phyloP scores from a whole-genome alignment of 2,329 filamentous ascomycete genomes.

The Sarocladium oryzae region DNA sequence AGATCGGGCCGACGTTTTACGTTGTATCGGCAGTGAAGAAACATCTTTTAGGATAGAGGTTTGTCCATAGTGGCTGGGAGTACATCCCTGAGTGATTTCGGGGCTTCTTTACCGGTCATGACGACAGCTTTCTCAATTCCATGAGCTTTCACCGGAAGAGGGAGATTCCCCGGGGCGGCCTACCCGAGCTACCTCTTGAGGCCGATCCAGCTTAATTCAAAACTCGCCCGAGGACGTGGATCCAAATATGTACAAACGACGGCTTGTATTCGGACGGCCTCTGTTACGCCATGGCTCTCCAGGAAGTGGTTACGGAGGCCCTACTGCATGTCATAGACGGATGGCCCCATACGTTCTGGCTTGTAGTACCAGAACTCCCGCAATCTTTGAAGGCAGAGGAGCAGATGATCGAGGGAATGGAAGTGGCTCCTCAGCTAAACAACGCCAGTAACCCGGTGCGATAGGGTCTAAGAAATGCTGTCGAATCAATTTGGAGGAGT shows the following conservation, averaged over 20 bases:
- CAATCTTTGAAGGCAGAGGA: constrained; percentile 34
- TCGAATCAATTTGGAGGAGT: not conserved
- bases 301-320: constrained; percentile 31
- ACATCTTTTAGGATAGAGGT: too few relatives aligned
- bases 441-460: too few relatives aligned
- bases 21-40: too few relatives aligned
- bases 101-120: constrained; percentile 31
- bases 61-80: too few relatives aligned
- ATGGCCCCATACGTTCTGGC: constrained; percentile 48
- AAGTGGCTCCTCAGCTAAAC: constrained; percentile 29
- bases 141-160: constrained; percentile 25
- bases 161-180: constrained; percentile 32
- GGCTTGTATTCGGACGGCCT: constrained; percentile 44
- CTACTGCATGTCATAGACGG: constrained; percentile 35
- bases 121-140: constrained; percentile 30
- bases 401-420: constrained; percentile 35
- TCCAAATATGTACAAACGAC: constrained; percentile 45
- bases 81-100: constrained; percentile 31
- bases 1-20: too few relatives aligned
- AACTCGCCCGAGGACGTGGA: constrained; percentile 35
- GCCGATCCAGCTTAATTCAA: constrained; percentile 20
- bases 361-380: constrained; percentile 36
- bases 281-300: constrained; percentile 39
- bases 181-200: constrained; percentile 36
- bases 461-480: too few relatives aligned